phyloP scores from a whole-genome alignment of 1,139 yeast genomes.

The Yamadazyma trypodendri region DNA sequence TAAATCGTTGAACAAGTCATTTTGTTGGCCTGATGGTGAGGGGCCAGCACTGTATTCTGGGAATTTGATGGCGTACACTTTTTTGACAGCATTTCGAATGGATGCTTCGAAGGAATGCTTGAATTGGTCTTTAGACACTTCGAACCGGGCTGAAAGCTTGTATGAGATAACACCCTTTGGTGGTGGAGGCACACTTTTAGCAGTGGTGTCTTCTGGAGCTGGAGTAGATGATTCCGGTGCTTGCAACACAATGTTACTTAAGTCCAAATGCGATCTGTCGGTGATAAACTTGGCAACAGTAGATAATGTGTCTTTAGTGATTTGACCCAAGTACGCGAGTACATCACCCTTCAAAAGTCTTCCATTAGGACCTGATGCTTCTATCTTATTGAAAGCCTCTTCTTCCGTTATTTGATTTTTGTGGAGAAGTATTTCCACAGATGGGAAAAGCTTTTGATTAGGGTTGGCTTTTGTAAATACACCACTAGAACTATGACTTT shows the following conservation, averaged over 20 bases:
- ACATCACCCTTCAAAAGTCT: conserved; percentile 89
- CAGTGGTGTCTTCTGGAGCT: conserved; percentile 4
- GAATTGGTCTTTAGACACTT: conserved; percentile 21
- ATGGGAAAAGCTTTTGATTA: conserved; percentile 69
- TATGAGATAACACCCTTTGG: conserved; percentile 30
- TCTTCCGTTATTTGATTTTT: conserved; percentile 60
- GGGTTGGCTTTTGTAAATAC: conserved; percentile 53
- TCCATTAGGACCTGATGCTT: conserved; percentile 88
- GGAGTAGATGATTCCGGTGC: conserved; percentile 27
- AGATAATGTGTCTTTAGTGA: conserved; percentile 44
- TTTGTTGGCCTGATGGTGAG: conserved; percentile 21
- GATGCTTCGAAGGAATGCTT: conserved; percentile 31
- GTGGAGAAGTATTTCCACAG: conserved; percentile 69
- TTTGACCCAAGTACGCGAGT: conserved; percentile 75
- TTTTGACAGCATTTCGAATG: conserved; percentile 30
- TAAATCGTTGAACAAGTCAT: conserved; percentile 64
- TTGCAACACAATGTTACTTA: conserved; percentile 64
- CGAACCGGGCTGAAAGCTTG: conserved; percentile 28
- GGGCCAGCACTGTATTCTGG: conserved; percentile 49
- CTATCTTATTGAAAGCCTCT: conserved; percentile 69
- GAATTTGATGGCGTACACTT: conserved; percentile 43
- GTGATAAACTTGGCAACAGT: conserved; percentile 57
- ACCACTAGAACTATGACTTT: conserved; percentile 13
- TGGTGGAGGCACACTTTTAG: conserved; percentile 13
- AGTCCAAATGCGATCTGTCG: conserved; percentile 66